Conservation (phyloP, 352 stramenopile genomes). For the Phytophthora multivora region DNA sequence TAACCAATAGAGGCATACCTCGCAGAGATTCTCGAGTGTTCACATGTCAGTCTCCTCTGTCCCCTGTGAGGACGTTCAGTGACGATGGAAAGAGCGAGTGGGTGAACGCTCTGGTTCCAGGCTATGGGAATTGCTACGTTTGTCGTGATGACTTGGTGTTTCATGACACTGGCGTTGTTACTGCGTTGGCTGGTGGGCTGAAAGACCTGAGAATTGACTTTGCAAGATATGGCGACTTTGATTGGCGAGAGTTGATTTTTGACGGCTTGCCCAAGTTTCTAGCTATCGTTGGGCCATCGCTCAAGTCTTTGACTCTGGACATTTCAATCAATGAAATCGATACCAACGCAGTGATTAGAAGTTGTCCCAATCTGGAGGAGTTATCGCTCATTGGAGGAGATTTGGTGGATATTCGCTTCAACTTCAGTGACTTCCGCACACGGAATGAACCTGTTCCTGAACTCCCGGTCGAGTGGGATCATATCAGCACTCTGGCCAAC, state of each 20-base stretch:
- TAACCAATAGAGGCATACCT: constrained; percentile 1
- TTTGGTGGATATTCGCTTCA: background rate
- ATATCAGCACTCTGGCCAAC: background rate
- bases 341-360: background rate
- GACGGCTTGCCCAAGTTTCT: constrained; percentile 11
- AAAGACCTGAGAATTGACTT: constrained; percentile 8
- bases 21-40: background rate
- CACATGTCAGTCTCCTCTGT: background rate
- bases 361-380: background rate
- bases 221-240: background rate
- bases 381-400: background rate
- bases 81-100: constrained; percentile 14
- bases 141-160: background rate
- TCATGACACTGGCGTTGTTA: background rate
- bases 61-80: constrained; percentile 1
- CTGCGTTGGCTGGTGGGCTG: background rate
- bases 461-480: background rate
- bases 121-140: constrained; percentile 7
- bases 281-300: background rate
- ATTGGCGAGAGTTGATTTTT: background rate
- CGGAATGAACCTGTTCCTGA: background rate
- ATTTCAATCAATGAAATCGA: background rate
- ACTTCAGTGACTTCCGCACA: background rate
- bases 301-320: constrained; percentile 14
- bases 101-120: constrained; percentile 15